Evolutionary conservation across 257 asterid species (phyloP).

Genomic region (Salvia splendens): DNA sequence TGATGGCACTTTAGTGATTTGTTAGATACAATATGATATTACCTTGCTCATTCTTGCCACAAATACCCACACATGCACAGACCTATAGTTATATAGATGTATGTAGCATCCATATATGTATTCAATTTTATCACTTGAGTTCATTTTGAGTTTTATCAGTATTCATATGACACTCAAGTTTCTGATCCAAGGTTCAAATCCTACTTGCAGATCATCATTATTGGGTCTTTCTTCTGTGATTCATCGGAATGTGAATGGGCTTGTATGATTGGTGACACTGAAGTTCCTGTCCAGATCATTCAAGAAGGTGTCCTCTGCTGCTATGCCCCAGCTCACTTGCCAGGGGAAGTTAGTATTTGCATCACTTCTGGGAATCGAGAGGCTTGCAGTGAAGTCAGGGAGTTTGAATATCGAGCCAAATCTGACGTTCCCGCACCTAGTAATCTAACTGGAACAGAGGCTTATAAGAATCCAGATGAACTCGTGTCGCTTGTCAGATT

Average conservation of each 20-base stretch:
- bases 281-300: slow-evolving; percentile 79
- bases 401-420: slow-evolving; percentile 69
- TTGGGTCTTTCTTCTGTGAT: slow-evolving; percentile 81
- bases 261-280: slow-evolving; percentile 90
- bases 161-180: slow-evolving; percentile 22
- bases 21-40: neutral
- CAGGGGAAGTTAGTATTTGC: slow-evolving; percentile 75
- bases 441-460: slow-evolving; percentile 47
- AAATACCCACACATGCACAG: neutral
- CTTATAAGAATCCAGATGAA: slow-evolving; percentile 62
- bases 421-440: slow-evolving; percentile 42
- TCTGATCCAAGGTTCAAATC: slow-evolving; percentile 21
- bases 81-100: neutral
- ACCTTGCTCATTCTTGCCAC: slow-evolving; percentile 3
- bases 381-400: slow-evolving; percentile 88
- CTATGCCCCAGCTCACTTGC: slow-evolving; percentile 71
- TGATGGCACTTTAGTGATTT: neutral
- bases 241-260: slow-evolving; percentile 71
- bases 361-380: slow-evolving; percentile 76
- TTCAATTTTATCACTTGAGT: neutral
- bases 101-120: neutral
- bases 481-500: slow-evolving; percentile 72
- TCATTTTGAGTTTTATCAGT: slow-evolving; percentile 7
- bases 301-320: slow-evolving; percentile 87
- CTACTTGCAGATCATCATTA: slow-evolving; percentile 65